Evolutionary conservation across 1,284 basidiomycete species (phyloP).

Genomic region (Cryptococcus jaspeensis): DNA sequence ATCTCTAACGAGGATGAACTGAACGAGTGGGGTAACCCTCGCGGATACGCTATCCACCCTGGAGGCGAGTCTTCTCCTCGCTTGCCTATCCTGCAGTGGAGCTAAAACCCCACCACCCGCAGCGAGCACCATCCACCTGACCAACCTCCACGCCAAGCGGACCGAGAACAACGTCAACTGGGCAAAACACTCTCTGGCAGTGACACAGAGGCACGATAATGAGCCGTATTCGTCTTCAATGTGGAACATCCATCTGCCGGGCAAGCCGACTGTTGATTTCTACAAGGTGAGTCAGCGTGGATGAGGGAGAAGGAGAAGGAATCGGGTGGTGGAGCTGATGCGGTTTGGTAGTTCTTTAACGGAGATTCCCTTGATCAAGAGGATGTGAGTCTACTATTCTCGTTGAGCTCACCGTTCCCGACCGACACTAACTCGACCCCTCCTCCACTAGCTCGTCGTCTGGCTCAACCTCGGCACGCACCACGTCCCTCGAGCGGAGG

Average conservation of each 20-base stretch:
- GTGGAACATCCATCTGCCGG: slow-evolving; percentile 66
- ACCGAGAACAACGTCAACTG: slow-evolving; percentile 63
- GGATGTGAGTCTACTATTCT: slow-evolving; percentile 26
- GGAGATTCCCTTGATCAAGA: slow-evolving; percentile 45
- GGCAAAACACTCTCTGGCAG: slow-evolving; percentile 63
- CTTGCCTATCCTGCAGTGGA: no score
- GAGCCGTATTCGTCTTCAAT: slow-evolving; percentile 60
- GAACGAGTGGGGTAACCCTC: slow-evolving; percentile 51
- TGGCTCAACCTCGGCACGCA: slow-evolving; percentile 34
- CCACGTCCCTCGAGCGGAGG: slow-evolving; percentile 28
- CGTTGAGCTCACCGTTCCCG: background rate
- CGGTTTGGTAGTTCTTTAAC: slow-evolving; percentile 32
- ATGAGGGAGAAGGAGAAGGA: slow-evolving; percentile 55
- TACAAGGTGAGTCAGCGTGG: slow-evolving; percentile 44
- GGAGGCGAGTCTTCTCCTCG: slow-evolving; percentile 28
- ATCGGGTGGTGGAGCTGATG: slow-evolving; percentile 7
- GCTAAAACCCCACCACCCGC: no score
- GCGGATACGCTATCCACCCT: slow-evolving; percentile 45
- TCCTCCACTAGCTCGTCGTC: slow-evolving; percentile 16
- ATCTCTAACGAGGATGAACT: slow-evolving; percentile 61
- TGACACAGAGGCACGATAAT: slow-evolving; percentile 60
- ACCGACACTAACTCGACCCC: background rate
- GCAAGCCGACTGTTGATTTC: slow-evolving; percentile 61
- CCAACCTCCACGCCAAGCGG: slow-evolving; percentile 57
- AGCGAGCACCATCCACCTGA: slow-evolving; percentile 22